Base-by-base conservation (phyloP, 768 basidiomycete species). In the Saitozyma sp. region DNA sequence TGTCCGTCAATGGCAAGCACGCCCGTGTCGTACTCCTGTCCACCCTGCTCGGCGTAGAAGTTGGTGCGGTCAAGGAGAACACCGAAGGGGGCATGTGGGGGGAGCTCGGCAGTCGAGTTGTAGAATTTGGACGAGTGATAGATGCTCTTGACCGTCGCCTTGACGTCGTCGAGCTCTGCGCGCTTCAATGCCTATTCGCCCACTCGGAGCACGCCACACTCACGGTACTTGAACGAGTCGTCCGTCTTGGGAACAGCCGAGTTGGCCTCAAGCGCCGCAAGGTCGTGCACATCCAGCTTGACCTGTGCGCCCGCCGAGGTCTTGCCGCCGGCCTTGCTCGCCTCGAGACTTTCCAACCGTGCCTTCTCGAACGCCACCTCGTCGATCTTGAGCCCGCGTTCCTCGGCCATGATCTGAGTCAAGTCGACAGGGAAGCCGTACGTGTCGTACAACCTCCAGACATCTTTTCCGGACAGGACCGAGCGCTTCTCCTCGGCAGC, bases 401-500 rank as follows among this genome's bases (percentile, higher is more conserved):
- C 96, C 78, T 94, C 91, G 5, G 96, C 96, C 96, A 99, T 98
- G 62, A 99, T 83, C 54, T 89, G 87, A 0, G 96, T 99, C 54
- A 99, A 82, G 76, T 99, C 96, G 48, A 91, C 92, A 0, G 96
- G 96, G 83, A 99, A 99, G 55, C 96, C 96, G 76, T 90, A 99
- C 1, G 96, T 98, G 77, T 99, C 96, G 77, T 98, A 98, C 55
- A 99, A 80, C 37, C 91, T 85, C 96, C 96, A 99, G 42, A 97
- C 91, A 73, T 99, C 95, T 69, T 88, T 89, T 29, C 96, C 96
- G 62, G 83, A 86, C 39, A 99, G 86, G 68, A 87, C 85, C 45
- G 82, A 87, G 6, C 80, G 71, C 8, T 87, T 88, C 53, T 84
- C 81, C 57, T 87, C 84, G 66, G 83, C 83, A 9, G 94, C 87